Evolutionary conservation across 371 early-diverging fungal species (phyloP).

Genomic region (Synchytrium microbalum): DNA sequence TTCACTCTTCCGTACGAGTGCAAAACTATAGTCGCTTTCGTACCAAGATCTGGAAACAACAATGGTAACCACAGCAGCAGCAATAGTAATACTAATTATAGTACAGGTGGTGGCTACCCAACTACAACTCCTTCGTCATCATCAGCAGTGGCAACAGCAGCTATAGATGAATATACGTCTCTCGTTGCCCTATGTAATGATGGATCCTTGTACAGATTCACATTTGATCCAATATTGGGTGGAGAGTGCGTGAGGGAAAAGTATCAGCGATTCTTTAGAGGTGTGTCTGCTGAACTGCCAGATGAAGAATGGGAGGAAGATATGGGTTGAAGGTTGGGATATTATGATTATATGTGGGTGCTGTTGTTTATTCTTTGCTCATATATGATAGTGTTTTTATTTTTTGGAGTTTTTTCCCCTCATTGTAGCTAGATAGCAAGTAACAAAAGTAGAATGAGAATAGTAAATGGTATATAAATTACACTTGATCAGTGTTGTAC

Average conservation of each 20-base stretch:
- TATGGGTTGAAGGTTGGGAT: too few species aligned
- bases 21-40: constrained; percentile 76
- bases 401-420: too few species aligned
- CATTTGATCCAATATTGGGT: constrained; percentile 73
- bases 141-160: constrained; percentile 1
- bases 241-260: constrained; percentile 64
- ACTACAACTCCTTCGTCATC: constrained; percentile 3
- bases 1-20: constrained; percentile 70
- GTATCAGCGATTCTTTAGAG: constrained; percentile 45
- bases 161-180: neutral
- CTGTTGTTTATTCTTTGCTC: too few species aligned
- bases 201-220: constrained; percentile 75
- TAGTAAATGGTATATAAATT: too few species aligned
- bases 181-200: constrained; percentile 64
- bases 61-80: constrained; percentile 19
- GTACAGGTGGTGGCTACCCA: constrained; percentile 3
- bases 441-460: too few species aligned
- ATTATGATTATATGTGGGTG: too few species aligned
- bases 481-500: too few species aligned
- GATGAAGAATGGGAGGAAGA: too few species aligned
- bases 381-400: too few species aligned
- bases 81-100: constrained; percentile 5
- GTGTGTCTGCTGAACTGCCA: constrained; percentile 3
- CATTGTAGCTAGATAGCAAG: too few species aligned
- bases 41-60: constrained; percentile 47